phyloP scores from a whole-genome alignment of 2,329 filamentous ascomycete species.

The Aspergillus fischeri region DNA sequence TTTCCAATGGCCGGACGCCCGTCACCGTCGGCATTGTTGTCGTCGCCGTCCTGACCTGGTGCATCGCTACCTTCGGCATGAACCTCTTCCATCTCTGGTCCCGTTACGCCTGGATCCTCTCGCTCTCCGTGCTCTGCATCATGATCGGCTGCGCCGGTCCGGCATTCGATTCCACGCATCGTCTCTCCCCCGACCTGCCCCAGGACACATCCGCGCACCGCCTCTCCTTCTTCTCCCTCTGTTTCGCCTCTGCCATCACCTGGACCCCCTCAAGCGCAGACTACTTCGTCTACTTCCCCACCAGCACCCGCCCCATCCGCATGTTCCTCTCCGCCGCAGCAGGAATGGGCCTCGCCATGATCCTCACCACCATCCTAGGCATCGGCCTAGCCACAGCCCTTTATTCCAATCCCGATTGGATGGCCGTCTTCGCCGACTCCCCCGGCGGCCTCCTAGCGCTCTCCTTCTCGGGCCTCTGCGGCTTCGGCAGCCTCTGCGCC shows the following conservation, averaged over 20 bases:
- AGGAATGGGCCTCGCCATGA: constrained; percentile 29
- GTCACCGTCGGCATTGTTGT: constrained; percentile 35
- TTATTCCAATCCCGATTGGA: constrained; percentile 21
- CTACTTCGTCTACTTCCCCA: constrained; percentile 41
- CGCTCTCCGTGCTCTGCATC: constrained; percentile 29
- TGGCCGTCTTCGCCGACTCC: constrained; percentile 25
- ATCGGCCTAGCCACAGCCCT: constrained; percentile 38
- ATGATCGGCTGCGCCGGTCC: constrained; percentile 38
- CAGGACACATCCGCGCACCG: constrained; percentile 26
- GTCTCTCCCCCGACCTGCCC: constrained; percentile 16
- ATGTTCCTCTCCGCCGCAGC: constrained; percentile 34
- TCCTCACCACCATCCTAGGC: constrained; percentile 34
- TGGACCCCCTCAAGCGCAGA: constrained; percentile 35
- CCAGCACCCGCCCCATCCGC: constrained; percentile 28
- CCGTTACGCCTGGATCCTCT: constrained; percentile 22
- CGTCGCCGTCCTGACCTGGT: constrained; percentile 29
- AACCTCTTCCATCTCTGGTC: constrained; percentile 40
- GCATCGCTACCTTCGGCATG: constrained; percentile 36
- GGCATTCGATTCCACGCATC: constrained; percentile 26
- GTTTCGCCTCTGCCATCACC: constrained; percentile 29
- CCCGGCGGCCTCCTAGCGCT: constrained; percentile 34
- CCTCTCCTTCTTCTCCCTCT: constrained; percentile 31
- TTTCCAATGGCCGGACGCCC: constrained; percentile 31
- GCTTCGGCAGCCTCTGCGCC: constrained; percentile 40
- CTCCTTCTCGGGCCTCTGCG: constrained; percentile 33